A percentile compares a stretch with the other conserved stretches of the same genome.
Conservation (phyloP, 306 rosid species). For the Medicago ruthenica region DNA sequence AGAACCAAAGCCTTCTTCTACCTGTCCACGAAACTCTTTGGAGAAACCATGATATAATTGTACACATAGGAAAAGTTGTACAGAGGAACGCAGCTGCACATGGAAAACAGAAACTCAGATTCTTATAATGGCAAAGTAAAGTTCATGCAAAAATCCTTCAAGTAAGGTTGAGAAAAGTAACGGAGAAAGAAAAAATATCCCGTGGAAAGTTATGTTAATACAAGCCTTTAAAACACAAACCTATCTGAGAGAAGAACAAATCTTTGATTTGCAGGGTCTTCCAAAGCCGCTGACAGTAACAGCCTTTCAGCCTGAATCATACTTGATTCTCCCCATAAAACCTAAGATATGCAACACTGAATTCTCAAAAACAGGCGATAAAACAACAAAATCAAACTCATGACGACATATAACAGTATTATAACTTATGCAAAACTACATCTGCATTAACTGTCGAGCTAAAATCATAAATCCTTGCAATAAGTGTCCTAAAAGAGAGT, state of each 20-base stretch:
- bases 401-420: not conserved
- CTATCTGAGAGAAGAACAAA: slow-evolving; percentile 95
- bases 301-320: slow-evolving; percentile 62
- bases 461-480: slow-evolving; percentile 6
- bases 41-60: slow-evolving; percentile 82
- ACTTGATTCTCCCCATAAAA: slow-evolving; percentile 69
- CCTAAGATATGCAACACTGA: slow-evolving; percentile 44
- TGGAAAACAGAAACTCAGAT: slow-evolving; percentile 47
- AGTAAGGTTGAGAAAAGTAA: not conserved
- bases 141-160: slow-evolving; percentile 7
- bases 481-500: not conserved
- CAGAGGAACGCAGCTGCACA: slow-evolving; percentile 93
- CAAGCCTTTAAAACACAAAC: slow-evolving; percentile 47
- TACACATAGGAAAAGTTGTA: slow-evolving; percentile 89
- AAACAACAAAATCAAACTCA: slow-evolving; percentile 9
- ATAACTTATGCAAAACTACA: slow-evolving; percentile 11
- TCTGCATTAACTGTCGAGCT: not conserved
- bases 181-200: not conserved
- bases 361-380: slow-evolving; percentile 20
- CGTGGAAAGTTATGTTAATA: slow-evolving; percentile 5
- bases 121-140: slow-evolving; percentile 25
- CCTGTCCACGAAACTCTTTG: slow-evolving; percentile 97
- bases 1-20: slow-evolving; percentile 64
- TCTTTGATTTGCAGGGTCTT: slow-evolving; percentile 93
- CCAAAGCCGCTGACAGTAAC: slow-evolving; percentile 68